Conservation (phyloP, 2,329 filamentous ascomycete genomes). For the Fusarium tuaranense region DNA sequence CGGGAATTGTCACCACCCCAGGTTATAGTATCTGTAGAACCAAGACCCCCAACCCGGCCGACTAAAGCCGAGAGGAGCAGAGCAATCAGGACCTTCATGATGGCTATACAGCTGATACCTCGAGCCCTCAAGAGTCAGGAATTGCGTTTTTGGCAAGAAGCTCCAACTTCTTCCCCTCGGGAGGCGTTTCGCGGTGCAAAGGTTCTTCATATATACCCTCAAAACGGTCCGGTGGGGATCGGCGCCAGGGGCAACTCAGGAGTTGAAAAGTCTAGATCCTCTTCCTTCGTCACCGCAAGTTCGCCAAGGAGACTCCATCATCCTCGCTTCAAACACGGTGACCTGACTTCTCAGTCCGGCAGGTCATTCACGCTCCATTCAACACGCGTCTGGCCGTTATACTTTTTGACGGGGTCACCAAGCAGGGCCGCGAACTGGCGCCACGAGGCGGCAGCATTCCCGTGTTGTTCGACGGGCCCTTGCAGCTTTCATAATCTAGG, state of each 20-base stretch:
- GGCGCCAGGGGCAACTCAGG: neutral
- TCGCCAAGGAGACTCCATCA: neutral
- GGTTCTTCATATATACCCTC: conserved; percentile 21
- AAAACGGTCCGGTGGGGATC: neutral
- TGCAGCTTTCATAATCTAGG: neutral
- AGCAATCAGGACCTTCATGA: conserved; percentile 42
- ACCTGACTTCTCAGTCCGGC: neutral
- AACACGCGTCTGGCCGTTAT: conserved; percentile 16
- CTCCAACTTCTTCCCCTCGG: neutral
- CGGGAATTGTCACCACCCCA: conserved; percentile 69
- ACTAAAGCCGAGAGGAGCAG: conserved; percentile 49
- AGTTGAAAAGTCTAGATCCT: conserved; percentile 6
- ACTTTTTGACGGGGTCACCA: conserved; percentile 10
- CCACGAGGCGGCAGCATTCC: conserved; percentile 27
- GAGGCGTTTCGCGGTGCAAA: neutral
- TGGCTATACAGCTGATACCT: conserved; percentile 1
- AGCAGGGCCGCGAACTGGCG: conserved; percentile 1
- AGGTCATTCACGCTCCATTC: neutral
- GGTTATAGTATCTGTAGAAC: conserved; percentile 67
- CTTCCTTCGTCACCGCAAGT: neutral
- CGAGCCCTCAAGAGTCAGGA: conserved; percentile 9
- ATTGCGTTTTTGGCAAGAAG: conserved; percentile 10
- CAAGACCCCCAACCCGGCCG: conserved; percentile 51
- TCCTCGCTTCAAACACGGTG: neutral
- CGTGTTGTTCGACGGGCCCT: neutral